These are phyloP conservation scores for Cubamyces lactineus DNA, from an alignment of 768 basidiomycete genomes.

Conservation along the genomic window DNA sequence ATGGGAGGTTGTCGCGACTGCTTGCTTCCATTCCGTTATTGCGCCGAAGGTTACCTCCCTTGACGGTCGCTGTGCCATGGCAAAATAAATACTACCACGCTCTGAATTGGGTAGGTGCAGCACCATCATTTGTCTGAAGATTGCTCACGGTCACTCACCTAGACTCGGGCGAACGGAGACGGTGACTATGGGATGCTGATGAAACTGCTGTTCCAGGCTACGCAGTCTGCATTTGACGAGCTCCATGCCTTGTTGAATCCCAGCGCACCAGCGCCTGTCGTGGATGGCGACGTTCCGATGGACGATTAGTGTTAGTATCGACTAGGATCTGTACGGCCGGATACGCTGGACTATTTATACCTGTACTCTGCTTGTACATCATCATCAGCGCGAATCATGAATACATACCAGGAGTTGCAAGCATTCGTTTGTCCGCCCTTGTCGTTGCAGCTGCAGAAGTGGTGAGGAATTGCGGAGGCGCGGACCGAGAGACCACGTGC, in stretches of 20 bases:
- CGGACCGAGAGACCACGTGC: conserved; percentile 3
- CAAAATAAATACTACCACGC: conserved; percentile 15
- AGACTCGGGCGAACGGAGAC: conserved; percentile 16
- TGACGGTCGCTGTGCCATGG: conserved; percentile 12
- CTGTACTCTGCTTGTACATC: neutral
- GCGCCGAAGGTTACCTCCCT: conserved; percentile 4
- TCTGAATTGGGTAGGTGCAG: conserved; percentile 14
- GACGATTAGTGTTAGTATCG: neutral
- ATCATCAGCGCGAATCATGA: too few species aligned
- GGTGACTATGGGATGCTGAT: conserved; percentile 20
- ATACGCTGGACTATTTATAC: neutral
- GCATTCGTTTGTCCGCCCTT: too few species aligned
- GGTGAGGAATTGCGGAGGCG: neutral
- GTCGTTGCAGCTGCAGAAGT: too few species aligned
- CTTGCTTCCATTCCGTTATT: conserved; percentile 22
- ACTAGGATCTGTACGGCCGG: neutral
- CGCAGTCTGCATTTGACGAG: conserved; percentile 14
- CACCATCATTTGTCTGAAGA: neutral
- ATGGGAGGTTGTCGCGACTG: conserved; percentile 18
- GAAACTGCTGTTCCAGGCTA: conserved; percentile 15
- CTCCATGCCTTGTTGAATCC: neutral
- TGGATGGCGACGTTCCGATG: neutral
- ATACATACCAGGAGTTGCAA: too few species aligned
- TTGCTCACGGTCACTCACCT: neutral
- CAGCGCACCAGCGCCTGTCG: neutral